Evolutionary conservation across 768 basidiomycete species (phyloP), one percentile per base, ranked within the genome.

Genomic region (Suillus paluster): DNA sequence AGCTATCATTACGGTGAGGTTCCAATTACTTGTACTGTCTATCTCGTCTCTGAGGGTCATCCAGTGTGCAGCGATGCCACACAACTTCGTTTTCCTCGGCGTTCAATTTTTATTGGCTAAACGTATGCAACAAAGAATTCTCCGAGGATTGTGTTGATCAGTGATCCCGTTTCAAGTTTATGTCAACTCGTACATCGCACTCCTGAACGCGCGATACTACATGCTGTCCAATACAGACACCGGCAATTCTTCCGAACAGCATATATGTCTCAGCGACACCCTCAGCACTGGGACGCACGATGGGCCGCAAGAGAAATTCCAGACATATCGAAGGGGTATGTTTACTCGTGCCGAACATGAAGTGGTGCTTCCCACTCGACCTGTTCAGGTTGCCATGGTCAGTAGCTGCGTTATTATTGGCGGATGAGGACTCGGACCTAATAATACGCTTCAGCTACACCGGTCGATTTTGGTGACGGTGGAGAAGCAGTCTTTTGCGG

Each of bases 131-230:
- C 3, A 23, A 8, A n/a, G 6, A 10, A 14, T 25, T n/a, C 25
- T 39, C 17, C 23, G 1, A 39, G 17, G 17, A 19, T 39, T 23
- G 3, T n/a, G 23, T 38, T 55, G 15, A 55, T 38, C 3, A 27
- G 4, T 17, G 17, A 3, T 25, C 17, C 11, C 1, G 3, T 55
- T 8, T 55, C 11, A 55, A 59, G 58, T 57, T 2, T 57, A 59
- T 11, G 54, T 59, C 36, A 59, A 57, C 34, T 52, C 54, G 36
- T 59, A 57, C 53, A n/a, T 59, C 17, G 58, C 53, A 30, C 46
- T 59, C 27, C 34, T 59, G 36, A 59, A 59, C 17, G 6, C 54
- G 17, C 23, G 5, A 8, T 53, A 27, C 58, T 59, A 59, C 11
- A 19, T 6, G 2, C 17, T 25, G 17, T 9, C 38, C 36, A 2